Conservation (phyloP, 176 grass and related monocot genomes). For the Puya raimondii region DNA sequence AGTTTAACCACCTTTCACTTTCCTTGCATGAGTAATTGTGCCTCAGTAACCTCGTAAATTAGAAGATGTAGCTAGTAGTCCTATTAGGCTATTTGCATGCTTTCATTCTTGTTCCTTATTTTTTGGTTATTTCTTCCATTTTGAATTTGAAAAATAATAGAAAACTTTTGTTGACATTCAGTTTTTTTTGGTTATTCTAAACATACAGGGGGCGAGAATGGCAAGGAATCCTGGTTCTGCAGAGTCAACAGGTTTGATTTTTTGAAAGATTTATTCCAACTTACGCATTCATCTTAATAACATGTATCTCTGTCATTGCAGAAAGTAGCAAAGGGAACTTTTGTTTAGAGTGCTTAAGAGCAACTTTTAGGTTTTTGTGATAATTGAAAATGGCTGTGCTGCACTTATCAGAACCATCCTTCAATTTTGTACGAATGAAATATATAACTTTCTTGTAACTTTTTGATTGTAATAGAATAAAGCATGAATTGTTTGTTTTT, state of each 20-base stretch:
- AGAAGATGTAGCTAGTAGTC: not conserved
- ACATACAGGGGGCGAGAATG: conserved; percentile 48
- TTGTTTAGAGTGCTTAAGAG: not conserved
- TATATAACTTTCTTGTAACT: too few species aligned
- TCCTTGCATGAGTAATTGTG: not conserved
- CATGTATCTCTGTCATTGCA: not conserved
- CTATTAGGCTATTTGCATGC: not conserved
- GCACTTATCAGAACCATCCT: not conserved
- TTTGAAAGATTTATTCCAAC: conserved; percentile 18
- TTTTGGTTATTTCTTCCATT: not conserved
- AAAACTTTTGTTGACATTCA: conserved; percentile 12
- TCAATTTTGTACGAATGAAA: too few species aligned
- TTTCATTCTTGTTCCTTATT: not conserved
- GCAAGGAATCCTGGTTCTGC: conserved; percentile 55
- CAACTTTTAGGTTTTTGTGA: not conserved
- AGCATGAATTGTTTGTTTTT: too few species aligned
- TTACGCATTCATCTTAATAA: conserved; percentile 1
- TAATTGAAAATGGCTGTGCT: not conserved
- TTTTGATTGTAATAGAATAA: too few species aligned
- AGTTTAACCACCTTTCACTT: not conserved
- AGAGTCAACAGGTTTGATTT: conserved; percentile 53
- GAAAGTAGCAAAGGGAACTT: not conserved
- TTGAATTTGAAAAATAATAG: conserved; percentile 10
- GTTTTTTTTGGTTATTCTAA: conserved; percentile 18
- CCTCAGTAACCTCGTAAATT: not conserved